Conservation (phyloP, 805 yeast species). For the Metschnikowia gelsemii region DNA sequence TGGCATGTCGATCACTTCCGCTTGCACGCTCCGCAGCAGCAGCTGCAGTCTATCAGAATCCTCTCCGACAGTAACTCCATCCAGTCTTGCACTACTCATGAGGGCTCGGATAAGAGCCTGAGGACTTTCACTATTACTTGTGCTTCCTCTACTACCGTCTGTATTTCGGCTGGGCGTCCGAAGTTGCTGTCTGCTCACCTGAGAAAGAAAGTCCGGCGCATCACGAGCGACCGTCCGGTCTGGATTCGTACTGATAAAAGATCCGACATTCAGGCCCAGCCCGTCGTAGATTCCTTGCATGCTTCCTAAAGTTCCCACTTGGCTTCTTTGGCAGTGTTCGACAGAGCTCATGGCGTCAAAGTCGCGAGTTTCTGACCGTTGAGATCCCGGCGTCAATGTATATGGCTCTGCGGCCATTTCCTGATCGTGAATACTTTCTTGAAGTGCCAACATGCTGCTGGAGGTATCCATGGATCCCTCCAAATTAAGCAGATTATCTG, state of each 20-base stretch:
- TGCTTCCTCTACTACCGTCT: background rate
- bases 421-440: background rate
- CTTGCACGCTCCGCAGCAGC: too few species aligned
- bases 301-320: background rate
- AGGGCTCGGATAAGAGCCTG: slow-evolving; percentile 4
- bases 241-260: background rate
- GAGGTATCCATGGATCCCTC: slow-evolving; percentile 6
- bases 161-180: slow-evolving; percentile 7
- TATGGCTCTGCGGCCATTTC: too few species aligned
- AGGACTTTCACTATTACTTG: slow-evolving; percentile 9
- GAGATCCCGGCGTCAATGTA: too few species aligned
- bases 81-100: slow-evolving; percentile 2
- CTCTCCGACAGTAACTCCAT: background rate
- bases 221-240: background rate
- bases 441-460: background rate
- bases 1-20: slow-evolving; percentile 5
- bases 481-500: too few species aligned
- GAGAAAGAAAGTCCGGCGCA: background rate
- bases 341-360: slow-evolving; percentile 2
- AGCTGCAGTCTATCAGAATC: background rate
- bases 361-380: background rate
- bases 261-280: background rate
- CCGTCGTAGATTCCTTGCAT: background rate
- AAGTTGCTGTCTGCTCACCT: slow-evolving; percentile 1
- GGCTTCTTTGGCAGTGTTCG: background rate